A percentile compares a stretch with the other conserved stretches of the same genome.
These are phyloP conservation scores for Emiliania huxleyi DNA, from an alignment of 78 protist species.

Conservation along the genomic window DNA sequence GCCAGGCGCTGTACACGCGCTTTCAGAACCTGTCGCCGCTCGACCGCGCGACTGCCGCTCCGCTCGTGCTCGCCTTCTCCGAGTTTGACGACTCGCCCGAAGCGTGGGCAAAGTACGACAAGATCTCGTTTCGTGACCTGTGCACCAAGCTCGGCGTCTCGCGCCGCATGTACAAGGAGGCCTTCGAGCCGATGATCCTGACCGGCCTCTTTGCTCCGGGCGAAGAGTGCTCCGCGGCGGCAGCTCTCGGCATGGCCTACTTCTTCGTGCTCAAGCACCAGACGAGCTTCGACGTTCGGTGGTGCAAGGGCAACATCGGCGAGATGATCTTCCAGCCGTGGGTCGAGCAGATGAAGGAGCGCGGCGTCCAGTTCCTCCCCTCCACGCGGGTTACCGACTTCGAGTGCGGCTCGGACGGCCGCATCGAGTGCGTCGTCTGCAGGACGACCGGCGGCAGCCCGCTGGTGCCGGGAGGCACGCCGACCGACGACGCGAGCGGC, in stretches of 20 bases:
- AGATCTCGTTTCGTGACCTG: background rate
- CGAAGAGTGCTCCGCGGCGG: constrained; percentile 6
- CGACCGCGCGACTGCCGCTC: constrained; percentile 18
- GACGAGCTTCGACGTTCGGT: constrained; percentile 34
- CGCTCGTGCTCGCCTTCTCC: background rate
- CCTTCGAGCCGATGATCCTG: constrained; percentile 29
- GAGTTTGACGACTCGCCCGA: constrained; percentile 1
- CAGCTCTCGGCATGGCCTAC: constrained; percentile 38
- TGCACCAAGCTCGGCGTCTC: background rate
- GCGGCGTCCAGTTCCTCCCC: background rate
- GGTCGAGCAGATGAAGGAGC: background rate
- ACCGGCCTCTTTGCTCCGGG: constrained; percentile 35
- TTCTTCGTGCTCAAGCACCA: constrained; percentile 25
- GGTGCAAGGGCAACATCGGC: constrained; percentile 25
- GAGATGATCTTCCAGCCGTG: constrained; percentile 13
- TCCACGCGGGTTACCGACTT: background rate
- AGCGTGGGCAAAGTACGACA: background rate
- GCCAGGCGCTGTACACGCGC: background rate
- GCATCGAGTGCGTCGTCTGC: background rate
- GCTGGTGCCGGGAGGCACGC: background rate
- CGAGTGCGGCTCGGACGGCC: background rate
- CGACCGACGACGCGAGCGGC: background rate
- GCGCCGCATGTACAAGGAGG: background rate
- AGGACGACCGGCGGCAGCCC: no score
- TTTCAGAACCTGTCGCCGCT: background rate